phyloP scores from a whole-genome alignment of 2,329 filamentous ascomycete species.

The Teratosphaeria zuluensis region DNA sequence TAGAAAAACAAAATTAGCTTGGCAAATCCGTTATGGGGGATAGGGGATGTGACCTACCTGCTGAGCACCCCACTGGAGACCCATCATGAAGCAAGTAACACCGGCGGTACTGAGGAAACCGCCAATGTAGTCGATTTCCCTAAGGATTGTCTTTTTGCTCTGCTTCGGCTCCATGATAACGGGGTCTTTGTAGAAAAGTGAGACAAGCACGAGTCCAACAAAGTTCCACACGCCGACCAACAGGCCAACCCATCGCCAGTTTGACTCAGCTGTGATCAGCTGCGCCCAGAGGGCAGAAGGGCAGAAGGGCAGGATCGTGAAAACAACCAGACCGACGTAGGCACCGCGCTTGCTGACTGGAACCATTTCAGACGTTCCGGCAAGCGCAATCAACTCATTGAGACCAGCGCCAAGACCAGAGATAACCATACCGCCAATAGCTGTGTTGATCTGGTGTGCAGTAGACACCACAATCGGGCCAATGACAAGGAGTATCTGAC shows the following conservation, averaged over 20 bases:
- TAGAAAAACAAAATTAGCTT: conserved; percentile 5
- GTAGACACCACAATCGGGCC: conserved; percentile 52
- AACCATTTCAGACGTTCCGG: conserved; percentile 58
- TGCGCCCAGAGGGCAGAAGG: conserved; percentile 55
- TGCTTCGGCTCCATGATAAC: conserved; percentile 33
- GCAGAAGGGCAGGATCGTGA: conserved; percentile 54
- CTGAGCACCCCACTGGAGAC: conserved; percentile 23
- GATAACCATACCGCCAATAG: conserved; percentile 48
- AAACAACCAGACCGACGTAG: conserved; percentile 51
- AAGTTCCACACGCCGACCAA: conserved; percentile 44
- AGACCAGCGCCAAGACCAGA: conserved; percentile 58
- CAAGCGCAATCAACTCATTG: conserved; percentile 59
- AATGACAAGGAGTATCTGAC: conserved; percentile 44
- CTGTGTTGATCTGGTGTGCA: conserved; percentile 49
- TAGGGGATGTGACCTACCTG: conserved; percentile 4
- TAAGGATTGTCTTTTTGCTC: conserved; percentile 33
- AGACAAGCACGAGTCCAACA: conserved; percentile 42
- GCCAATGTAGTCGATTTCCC: conserved; percentile 43
- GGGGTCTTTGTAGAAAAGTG: conserved; percentile 46
- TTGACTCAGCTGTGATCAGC: conserved; percentile 40
- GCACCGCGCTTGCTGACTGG: conserved; percentile 54
- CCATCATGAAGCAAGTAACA: conserved; percentile 43
- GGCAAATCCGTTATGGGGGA: neutral
- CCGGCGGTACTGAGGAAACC: conserved; percentile 43
- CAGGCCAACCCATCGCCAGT: conserved; percentile 48